Conservation (phyloP, 176 grass and related monocot genomes). For the Eleusine indica region DNA sequence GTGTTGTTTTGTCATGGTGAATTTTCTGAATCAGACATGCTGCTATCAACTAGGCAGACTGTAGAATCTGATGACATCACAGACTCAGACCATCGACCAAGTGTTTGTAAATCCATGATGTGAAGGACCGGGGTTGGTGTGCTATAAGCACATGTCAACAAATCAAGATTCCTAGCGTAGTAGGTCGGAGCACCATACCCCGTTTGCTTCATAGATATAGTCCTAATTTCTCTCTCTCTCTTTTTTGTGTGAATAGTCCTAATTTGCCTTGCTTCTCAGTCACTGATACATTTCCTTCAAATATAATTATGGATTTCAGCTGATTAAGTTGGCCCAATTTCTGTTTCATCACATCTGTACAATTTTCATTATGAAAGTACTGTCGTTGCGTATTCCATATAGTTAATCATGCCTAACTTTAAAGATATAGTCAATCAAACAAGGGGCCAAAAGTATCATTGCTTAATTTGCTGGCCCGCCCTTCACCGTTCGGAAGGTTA, state of each 20-base stretch:
- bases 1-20: not conserved
- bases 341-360: not conserved
- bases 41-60: not conserved
- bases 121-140: slow-evolving; percentile 1
- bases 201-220: not conserved
- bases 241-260: not conserved
- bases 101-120: not conserved
- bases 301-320: not conserved
- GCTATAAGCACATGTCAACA: not conserved
- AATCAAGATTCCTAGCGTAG: not conserved
- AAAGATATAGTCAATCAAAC: not conserved
- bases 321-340: not conserved
- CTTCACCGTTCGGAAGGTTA: not conserved
- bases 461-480: not conserved
- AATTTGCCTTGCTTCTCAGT: not conserved
- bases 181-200: not conserved
- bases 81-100: not conserved
- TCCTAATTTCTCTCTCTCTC: too few species aligned
- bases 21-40: not conserved
- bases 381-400: not conserved
- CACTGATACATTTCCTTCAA: not conserved
- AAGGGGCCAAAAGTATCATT: not conserved
- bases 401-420: not conserved
- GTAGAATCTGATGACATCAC: not conserved
- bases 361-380: not conserved